Evolutionary conservation across 2,329 filamentous ascomycete genomes (phyloP).

Genomic region (Trichoderma sp.): DNA sequence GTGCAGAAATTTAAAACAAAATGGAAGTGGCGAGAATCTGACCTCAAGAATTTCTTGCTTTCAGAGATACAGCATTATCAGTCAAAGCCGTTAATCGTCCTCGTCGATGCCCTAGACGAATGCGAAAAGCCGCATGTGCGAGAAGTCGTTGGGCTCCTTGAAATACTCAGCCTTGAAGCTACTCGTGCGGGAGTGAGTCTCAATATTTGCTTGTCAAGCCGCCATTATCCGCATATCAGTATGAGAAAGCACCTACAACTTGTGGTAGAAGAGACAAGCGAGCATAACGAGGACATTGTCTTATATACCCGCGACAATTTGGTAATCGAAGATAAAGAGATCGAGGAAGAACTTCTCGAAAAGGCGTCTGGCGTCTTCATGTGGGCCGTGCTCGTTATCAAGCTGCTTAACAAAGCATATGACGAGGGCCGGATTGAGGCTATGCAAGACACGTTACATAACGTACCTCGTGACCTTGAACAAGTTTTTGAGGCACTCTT

Average conservation of each 20-base stretch:
- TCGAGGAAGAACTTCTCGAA: background rate
- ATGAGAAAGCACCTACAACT: background rate
- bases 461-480: background rate
- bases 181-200: background rate
- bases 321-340: background rate
- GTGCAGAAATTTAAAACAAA: background rate
- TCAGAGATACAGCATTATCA: background rate
- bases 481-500: background rate
- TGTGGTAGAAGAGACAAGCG: background rate
- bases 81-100: background rate
- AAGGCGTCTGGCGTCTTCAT: background rate
- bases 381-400: background rate
- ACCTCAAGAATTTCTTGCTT: background rate
- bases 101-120: background rate
- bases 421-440: background rate
- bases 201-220: background rate
- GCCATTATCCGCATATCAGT: background rate
- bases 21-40: background rate
- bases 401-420: background rate
- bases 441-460: background rate
- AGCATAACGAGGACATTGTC: background rate
- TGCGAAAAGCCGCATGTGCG: background rate
- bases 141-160: background rate
- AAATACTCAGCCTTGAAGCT: background rate
- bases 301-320: background rate